Base-by-base conservation (phyloP, 2,329 filamentous ascomycete species). In the Colletotrichum sp. region DNA sequence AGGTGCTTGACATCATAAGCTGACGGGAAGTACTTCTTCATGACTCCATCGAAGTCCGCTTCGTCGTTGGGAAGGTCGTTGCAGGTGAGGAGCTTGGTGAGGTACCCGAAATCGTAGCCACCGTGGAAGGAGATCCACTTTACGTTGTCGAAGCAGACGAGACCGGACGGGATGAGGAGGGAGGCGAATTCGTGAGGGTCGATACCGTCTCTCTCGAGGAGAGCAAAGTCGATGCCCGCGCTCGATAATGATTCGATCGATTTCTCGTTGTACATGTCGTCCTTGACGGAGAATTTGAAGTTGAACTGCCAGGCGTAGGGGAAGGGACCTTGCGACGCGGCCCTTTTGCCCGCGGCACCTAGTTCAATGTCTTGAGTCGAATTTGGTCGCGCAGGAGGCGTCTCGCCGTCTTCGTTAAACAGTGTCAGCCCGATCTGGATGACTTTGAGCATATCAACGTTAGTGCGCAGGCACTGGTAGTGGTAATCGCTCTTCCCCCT, bases 271-370 rank as follows among this genome's bases (percentile, higher is more conserved):
- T 98, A 99, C 97, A 99, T 99, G 86, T 99, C 97, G 52, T 96
- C 93, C 79, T 97, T 95, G 12, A 98, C 90, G 2, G 95, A 97
- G 85, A 99, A 99, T 80, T 96, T 94, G 86, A 99, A 99, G 89
- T 99, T 99, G 90, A 99, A 99, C 80, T 98, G 96, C 97, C 97
- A 99, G 21, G 96, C 98, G 83, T 95, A 98, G 18, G 95, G 96
- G 75, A 95, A 93, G 65, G 91, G 89, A 21, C 83, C 85, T 75
- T 85, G 88, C 66, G 78, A 83, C 24, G 83, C 85, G 28, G 84
- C 84, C 77, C 87, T 84, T 77, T 86, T 84, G 39, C 81, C 83
- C 21, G 82, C 85, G 36, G 82, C 80, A n/a, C 81, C 82, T 26
- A 85, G 78, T 5, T 88, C 86, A 18, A 81, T 77, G 57, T 85